These are phyloP conservation scores for Cyclotella sp. DNA, from an alignment of 108 stramenopile genomes.

Conservation along the genomic window DNA sequence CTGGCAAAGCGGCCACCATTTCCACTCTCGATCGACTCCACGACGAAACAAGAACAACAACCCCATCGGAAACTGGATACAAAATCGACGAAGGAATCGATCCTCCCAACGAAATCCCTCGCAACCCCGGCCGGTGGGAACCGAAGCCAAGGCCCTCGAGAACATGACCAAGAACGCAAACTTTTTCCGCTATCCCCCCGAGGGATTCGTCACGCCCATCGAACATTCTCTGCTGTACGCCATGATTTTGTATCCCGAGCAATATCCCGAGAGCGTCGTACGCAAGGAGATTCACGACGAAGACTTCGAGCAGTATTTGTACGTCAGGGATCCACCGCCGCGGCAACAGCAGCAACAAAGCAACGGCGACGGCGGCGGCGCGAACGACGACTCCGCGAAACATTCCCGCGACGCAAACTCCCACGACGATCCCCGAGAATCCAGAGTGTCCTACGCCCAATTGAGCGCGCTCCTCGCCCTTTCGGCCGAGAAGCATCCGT, in stretches of 20 bases:
- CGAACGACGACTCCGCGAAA: no score
- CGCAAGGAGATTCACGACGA: conserved; percentile 61
- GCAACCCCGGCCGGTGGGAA: conserved; percentile 26
- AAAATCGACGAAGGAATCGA: conserved; percentile 19
- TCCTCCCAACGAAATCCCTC: not conserved
- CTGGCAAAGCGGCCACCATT: conserved; percentile 19
- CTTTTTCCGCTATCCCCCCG: conserved; percentile 52
- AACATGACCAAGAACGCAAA: conserved; percentile 30
- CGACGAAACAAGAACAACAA: conserved; percentile 18
- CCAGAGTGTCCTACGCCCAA: conserved; percentile 65
- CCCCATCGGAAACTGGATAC: conserved; percentile 44
- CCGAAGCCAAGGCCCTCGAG: conserved; percentile 44
- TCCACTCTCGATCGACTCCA: conserved; percentile 1
- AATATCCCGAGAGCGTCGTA: conserved; percentile 58
- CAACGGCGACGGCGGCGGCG: not conserved
- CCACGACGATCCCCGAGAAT: no score
- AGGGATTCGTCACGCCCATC: conserved; percentile 62
- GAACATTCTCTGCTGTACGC: conserved; percentile 59
- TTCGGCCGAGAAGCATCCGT: conserved; percentile 60
- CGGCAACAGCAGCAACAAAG: not conserved
- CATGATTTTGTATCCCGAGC: conserved; percentile 59
- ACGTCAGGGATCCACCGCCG: conserved; percentile 30
- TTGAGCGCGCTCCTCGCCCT: conserved; percentile 61
- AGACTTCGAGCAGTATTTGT: conserved; percentile 60
- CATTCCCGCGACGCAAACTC: no score